These are phyloP conservation scores for Boletales sp. DNA, from an alignment of 768 basidiomycete species.

Conservation along the genomic window DNA sequence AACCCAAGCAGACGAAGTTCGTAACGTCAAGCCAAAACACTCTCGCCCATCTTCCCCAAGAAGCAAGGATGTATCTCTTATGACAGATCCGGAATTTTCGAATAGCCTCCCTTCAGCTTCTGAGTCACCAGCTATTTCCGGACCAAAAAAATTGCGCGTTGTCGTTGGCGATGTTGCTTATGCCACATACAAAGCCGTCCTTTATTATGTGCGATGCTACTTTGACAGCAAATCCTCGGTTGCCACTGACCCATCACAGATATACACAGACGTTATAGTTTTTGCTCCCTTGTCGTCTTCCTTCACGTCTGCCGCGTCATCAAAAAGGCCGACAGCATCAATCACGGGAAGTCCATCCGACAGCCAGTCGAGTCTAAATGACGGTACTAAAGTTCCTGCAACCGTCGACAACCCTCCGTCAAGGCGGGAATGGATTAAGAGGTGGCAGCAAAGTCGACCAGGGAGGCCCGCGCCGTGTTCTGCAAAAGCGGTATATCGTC, in stretches of 20 bases:
- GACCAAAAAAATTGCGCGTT: slow-evolving; percentile 52
- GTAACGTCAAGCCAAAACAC: slow-evolving; percentile 32
- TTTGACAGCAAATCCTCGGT: not conserved
- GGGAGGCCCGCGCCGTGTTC: slow-evolving; percentile 70
- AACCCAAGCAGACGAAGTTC: slow-evolving; percentile 14
- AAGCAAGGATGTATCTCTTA: slow-evolving; percentile 20
- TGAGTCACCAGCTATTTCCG: slow-evolving; percentile 21
- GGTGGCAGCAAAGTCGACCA: slow-evolving; percentile 61
- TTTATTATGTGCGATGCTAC: slow-evolving; percentile 66
- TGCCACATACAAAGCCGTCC: slow-evolving; percentile 58
- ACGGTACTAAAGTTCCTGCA: slow-evolving; percentile 11
- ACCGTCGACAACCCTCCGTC: slow-evolving; percentile 30
- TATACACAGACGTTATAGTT: slow-evolving; percentile 81
- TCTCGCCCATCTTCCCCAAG: slow-evolving; percentile 41
- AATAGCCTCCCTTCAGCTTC: not conserved
- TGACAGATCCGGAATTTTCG: slow-evolving; percentile 9
- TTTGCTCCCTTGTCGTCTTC: slow-evolving; percentile 83
- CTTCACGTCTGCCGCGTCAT: slow-evolving; percentile 35
- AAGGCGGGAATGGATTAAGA: slow-evolving; percentile 67
- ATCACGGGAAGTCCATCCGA: slow-evolving; percentile 29
- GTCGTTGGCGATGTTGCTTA: slow-evolving; percentile 58
- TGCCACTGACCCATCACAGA: slow-evolving; percentile 36
- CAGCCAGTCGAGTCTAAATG: slow-evolving; percentile 32
- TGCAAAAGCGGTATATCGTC: slow-evolving; percentile 78
- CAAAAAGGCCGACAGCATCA: slow-evolving; percentile 8